A percentile compares a stretch with the other conserved stretches of the same genome.
These are phyloP conservation scores for Metschnikowia cerradonensis DNA, from an alignment of 805 yeast genomes.

Conservation along the genomic window DNA sequence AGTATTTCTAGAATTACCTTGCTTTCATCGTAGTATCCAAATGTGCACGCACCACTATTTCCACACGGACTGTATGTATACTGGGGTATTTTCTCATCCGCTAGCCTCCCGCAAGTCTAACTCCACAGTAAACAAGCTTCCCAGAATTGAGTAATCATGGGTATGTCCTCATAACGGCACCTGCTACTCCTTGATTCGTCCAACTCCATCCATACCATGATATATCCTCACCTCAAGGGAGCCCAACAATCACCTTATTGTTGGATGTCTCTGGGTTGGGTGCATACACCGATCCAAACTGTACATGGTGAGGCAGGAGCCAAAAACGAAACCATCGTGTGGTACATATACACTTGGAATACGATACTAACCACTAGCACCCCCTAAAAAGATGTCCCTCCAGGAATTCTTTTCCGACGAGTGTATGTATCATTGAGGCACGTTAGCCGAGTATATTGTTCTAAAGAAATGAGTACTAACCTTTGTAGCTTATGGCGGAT, in stretches of 20 bases:
- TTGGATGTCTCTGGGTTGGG: not conserved
- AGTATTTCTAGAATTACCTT: too few species aligned
- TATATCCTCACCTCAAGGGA: not conserved
- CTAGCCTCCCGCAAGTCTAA: not conserved
- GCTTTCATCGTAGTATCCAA: not conserved
- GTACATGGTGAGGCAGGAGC: too few species aligned
- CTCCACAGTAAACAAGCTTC: not conserved
- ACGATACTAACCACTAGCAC: slow-evolving; percentile 23
- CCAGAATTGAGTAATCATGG: slow-evolving; percentile 2
- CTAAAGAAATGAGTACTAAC: slow-evolving; percentile 15
- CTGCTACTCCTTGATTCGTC: not conserved
- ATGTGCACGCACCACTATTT: slow-evolving; percentile 1
- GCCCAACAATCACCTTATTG: not conserved
- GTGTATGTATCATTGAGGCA: slow-evolving; percentile 29
- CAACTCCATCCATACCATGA: not conserved
- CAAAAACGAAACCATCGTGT: too few species aligned
- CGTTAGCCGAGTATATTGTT: not conserved
- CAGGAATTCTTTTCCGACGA: slow-evolving; percentile 44
- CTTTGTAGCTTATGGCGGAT: slow-evolving; percentile 38
- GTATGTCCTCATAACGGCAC: not conserved
- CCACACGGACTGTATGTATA: slow-evolving; percentile 1
- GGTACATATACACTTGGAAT: not conserved
- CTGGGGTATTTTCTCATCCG: slow-evolving; percentile 3
- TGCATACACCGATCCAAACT: not conserved
- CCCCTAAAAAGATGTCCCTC: slow-evolving; percentile 45